These are phyloP conservation scores for Phytophthora tentaculata DNA, from an alignment of 352 stramenopile genomes.

Conservation along the genomic window DNA sequence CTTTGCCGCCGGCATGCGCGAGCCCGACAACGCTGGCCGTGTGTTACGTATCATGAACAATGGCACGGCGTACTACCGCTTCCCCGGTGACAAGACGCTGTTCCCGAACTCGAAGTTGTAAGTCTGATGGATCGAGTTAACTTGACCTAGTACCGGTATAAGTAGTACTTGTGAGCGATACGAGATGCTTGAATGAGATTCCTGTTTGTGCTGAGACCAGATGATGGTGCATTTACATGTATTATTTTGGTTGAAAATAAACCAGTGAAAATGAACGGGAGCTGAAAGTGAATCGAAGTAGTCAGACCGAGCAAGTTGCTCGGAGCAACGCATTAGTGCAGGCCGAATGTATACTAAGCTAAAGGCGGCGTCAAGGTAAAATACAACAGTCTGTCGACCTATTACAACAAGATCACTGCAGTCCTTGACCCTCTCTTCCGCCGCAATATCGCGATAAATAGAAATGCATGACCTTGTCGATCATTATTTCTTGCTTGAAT, in stretches of 20 bases:
- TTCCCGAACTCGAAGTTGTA: slow-evolving; percentile 76
- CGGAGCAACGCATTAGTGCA: slow-evolving; percentile 26
- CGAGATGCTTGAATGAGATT: slow-evolving; percentile 27
- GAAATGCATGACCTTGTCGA: slow-evolving; percentile 37
- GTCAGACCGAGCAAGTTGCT: slow-evolving; percentile 18
- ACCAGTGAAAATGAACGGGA: slow-evolving; percentile 29
- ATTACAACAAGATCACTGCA: slow-evolving; percentile 13
- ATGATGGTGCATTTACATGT: too few relatives aligned
- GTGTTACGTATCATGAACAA: slow-evolving; percentile 63
- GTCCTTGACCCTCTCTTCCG: slow-evolving; percentile 1
- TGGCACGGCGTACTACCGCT: slow-evolving; percentile 61
- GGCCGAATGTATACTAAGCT: slow-evolving; percentile 43
- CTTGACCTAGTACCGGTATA: too few relatives aligned
- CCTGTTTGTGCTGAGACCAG: slow-evolving; percentile 4
- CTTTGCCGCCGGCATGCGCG: slow-evolving; percentile 53
- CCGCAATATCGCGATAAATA: slow-evolving; percentile 41
- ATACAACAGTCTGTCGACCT: not conserved
- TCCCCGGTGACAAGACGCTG: slow-evolving; percentile 72
- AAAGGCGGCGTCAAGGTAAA: slow-evolving; percentile 23
- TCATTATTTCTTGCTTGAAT: slow-evolving; percentile 41
- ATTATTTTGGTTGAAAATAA: slow-evolving; percentile 34
- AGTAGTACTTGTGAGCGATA: too few relatives aligned
- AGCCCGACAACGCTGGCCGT: slow-evolving; percentile 66
- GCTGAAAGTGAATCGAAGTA: slow-evolving; percentile 8
- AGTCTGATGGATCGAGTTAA: slow-evolving; percentile 7